Evolutionary conservation across 768 basidiomycete genomes (phyloP), one percentile per base, ranked within the genome.

Genomic region (Pulveroboletus ravenelii): DNA sequence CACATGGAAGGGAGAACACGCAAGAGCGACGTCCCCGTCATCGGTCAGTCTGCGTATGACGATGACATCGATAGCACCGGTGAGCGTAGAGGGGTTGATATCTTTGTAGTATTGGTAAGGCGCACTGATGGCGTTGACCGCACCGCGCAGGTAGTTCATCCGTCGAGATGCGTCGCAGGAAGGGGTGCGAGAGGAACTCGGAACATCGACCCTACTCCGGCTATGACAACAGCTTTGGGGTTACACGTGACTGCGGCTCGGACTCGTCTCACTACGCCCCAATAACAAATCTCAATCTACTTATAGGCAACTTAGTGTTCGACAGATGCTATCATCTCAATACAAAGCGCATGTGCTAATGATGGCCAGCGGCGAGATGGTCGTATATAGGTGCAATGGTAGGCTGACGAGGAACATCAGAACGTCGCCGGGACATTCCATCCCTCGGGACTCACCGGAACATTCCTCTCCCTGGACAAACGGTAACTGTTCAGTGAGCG

Each of bases 1-100:
- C 39, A 99, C 94, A 66, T 97, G 96, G 63, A 99, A 99, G 1
- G 95, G 96, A 3, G 91, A 93, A 65, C 93, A 96, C 1, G 81
- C 87, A 14, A 96, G 80, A 61, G 85, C 85, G 29, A 74, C 75
- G 41, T 75, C 78, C 48, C 85, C 82, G 55, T 77, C 72, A 57
- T 77, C 74, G n/a, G 79, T 72, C 20, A 81, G 83, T 41, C 86
- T 81, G 55, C 86, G 82, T 41, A 99, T 82, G 58, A 98, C 95
- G 62, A 99, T 93, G 70, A 99, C 91, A 78, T 99, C 95, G 78
- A 98, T 96, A 39, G 96, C 96, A 40, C 96, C 95, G 5, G 94
- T 96, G 51, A 99, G 81, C 0, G 96, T 99, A 0, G 95, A 86
- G 0, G 96, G 93, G 61, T 99, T 99, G 55, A 96, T 89, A 50